Base-by-base conservation (phyloP, 2,329 filamentous ascomycete species). In the Neonectria magnoliae region DNA sequence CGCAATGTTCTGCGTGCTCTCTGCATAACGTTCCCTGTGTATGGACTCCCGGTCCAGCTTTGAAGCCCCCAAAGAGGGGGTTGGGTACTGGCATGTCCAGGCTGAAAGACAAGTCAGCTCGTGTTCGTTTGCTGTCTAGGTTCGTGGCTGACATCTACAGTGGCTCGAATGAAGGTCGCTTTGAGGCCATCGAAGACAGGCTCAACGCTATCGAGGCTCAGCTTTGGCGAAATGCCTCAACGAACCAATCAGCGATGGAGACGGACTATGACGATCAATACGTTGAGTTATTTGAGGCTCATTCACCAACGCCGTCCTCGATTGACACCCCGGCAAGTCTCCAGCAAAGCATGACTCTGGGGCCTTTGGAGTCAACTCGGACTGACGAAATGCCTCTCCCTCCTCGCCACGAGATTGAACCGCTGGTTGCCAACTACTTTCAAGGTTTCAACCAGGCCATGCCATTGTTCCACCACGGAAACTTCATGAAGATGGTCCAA, bases 371-470 rank as follows among this genome's bases (percentile, higher is more conserved):
- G 14, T n/a, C 36, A 3, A 38, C 14, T 7, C 14, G 14, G 18
- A 13, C 18, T 22, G 59, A 31, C 9, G 50, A 44, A 7, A 20
- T 57, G 2, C 7, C 57, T 7, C 27, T 67, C 4, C 62, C 65
- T 2, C 27, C 58, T 8, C 14, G 9, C 2, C n/a, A 58, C 6
- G 11, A n/a, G 0, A 42, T 53, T 6, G 14, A 16, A 2, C 10
- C 29, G n/a, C 41, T 63, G 5, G 47, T 66, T 3, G 13, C 16
- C 2, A 1, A 1, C 1, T 68, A 57, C 41, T 68, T 68, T 5
- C 7, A 36, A 4, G 29, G 3, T 0, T 13, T 60, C 9, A 68
- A 68, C 14, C 36, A 9, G 7, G 22, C 38, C 1, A 41, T 33
- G 2, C 57, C 65, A 0, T 11, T 68, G 2, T 65, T 68, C 13